phyloP scores from a whole-genome alignment of 1,284 basidiomycete genomes.

The Marasmius fiardii region DNA sequence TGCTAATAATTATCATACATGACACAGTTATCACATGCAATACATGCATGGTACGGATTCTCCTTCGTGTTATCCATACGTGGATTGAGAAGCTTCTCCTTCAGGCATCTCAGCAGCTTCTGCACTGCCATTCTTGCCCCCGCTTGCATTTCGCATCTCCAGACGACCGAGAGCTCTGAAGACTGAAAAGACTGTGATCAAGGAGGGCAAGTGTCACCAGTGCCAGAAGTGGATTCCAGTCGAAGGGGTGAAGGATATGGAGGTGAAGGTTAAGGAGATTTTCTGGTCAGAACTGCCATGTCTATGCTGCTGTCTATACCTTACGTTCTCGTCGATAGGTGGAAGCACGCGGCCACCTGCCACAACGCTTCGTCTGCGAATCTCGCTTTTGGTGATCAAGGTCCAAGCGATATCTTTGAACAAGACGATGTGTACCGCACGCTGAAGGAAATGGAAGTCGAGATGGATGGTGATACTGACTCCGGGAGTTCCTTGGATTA shows the following conservation, averaged over 20 bases:
- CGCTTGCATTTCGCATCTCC: conserved; percentile 54
- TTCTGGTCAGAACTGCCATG: conserved; percentile 50
- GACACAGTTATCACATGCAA: conserved; percentile 71
- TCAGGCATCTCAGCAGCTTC: conserved; percentile 60
- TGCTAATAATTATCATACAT: conserved; percentile 5
- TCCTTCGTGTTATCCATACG: background rate
- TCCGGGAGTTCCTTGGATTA: background rate
- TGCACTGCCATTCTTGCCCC: conserved; percentile 72
- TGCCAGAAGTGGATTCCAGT: conserved; percentile 69
- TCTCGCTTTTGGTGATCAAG: conserved; percentile 30
- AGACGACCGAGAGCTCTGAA: conserved; percentile 45
- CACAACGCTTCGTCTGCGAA: conserved; percentile 48
- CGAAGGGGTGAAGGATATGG: conserved; percentile 68
- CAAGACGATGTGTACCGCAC: conserved; percentile 29
- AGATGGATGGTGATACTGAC: background rate
- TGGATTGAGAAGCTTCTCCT: conserved; percentile 1
- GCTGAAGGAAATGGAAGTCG: conserved; percentile 9
- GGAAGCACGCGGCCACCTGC: conserved; percentile 76
- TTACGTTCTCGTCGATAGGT: conserved; percentile 40
- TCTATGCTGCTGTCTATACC: background rate
- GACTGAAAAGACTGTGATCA: conserved; percentile 54
- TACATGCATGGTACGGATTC: conserved; percentile 59
- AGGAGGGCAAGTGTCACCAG: conserved; percentile 73
- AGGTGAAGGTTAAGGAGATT: conserved; percentile 72
- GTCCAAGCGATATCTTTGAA: conserved; percentile 52